Evolutionary conservation across 2,329 filamentous ascomycete genomes (phyloP).

Genomic region (Helicocarpus griseus): DNA sequence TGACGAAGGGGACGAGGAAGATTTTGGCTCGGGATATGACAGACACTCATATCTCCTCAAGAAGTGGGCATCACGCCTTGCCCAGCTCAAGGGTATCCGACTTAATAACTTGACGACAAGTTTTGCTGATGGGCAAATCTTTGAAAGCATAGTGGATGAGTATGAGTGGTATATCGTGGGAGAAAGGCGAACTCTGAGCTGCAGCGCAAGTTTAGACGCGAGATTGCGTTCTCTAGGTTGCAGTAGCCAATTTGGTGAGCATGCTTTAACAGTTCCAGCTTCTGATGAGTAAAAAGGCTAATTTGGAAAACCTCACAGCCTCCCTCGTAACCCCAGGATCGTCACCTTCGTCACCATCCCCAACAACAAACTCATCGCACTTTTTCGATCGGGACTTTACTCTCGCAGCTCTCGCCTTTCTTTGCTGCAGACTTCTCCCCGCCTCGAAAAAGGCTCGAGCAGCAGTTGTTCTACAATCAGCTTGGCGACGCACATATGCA

Average conservation of each 20-base stretch:
- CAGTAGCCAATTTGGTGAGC: constrained; percentile 34
- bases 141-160: constrained; percentile 47
- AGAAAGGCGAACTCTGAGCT: not conserved
- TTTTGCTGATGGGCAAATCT: constrained; percentile 46
- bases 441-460: constrained; percentile 42
- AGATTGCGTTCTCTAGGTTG: constrained; percentile 33
- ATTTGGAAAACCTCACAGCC: constrained; percentile 29
- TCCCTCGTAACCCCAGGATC: constrained; percentile 31
- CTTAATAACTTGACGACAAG: constrained; percentile 49
- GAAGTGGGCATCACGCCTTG: constrained; percentile 47
- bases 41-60: constrained; percentile 39
- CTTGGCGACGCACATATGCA: constrained; percentile 34
- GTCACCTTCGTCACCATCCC: constrained; percentile 16
- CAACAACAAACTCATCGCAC: constrained; percentile 16
- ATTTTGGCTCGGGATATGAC: constrained; percentile 17
- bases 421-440: constrained; percentile 49
- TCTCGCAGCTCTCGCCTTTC: constrained; percentile 47
- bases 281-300: too few species aligned
- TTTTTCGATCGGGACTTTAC: constrained; percentile 48
- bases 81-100: constrained; percentile 34
- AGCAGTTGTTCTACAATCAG: constrained; percentile 43
- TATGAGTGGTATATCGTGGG: constrained; percentile 39
- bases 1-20: constrained; percentile 21
- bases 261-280: too few species aligned
- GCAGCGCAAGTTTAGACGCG: constrained; percentile 15